Percentiles rank a stretch among this genome's conserved stretches.
Evolutionary conservation across 345 rosid genomes (phyloP).

Genomic region (Pistacia vera): DNA sequence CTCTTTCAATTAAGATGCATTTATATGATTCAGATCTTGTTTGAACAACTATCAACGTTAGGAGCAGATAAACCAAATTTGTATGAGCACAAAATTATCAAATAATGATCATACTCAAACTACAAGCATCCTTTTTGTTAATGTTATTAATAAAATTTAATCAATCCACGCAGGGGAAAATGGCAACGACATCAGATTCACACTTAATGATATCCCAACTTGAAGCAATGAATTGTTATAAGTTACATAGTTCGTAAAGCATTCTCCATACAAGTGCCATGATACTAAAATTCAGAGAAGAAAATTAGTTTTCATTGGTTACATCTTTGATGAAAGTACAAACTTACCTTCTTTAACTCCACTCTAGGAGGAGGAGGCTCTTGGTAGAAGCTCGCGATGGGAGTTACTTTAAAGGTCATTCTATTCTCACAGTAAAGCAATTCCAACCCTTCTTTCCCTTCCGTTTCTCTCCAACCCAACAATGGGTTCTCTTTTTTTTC

Average conservation of each 20-base stretch:
- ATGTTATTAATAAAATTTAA: not conserved
- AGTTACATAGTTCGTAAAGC: not conserved
- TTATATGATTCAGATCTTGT: no score
- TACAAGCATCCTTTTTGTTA: not conserved
- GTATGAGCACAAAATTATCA: not conserved
- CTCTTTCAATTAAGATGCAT: no score
- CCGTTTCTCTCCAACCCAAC: no score
- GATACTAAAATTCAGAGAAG: not conserved
- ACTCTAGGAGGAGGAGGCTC: constrained; percentile 87
- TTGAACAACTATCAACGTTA: no score
- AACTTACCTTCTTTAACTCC: constrained; percentile 84
- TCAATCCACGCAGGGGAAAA: not conserved
- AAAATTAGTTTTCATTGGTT: constrained; percentile 3
- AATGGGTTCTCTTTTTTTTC: no score
- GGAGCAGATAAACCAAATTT: not conserved
- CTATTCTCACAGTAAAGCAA: no score
- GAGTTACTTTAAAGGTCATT: constrained; percentile 95
- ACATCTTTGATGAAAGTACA: constrained; percentile 17
- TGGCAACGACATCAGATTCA: not conserved
- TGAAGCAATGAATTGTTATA: not conserved
- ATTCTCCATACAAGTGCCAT: not conserved
- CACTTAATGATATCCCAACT: not conserved
- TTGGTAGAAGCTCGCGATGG: constrained; percentile 97
- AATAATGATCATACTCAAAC: not conserved
- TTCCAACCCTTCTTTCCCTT: no score